A percentile compares a stretch with the other conserved stretches of the same genome.
Evolutionary conservation across 2,329 filamentous ascomycete species (phyloP).

Genomic region (Sphaerulina vaccinii): DNA sequence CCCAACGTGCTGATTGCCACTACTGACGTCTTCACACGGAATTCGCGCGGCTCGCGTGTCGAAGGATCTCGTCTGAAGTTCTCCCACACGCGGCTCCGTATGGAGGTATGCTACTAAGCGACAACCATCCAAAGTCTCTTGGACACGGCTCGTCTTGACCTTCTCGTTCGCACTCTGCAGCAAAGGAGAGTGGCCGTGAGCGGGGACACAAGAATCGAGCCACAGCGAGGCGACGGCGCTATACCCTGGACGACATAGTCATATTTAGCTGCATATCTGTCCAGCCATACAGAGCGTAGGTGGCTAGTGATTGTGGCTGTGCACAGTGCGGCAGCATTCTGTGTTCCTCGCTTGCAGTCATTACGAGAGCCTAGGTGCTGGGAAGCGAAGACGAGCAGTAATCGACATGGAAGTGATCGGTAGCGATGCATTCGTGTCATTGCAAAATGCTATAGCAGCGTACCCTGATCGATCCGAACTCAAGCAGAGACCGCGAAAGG

Average conservation of each 20-base stretch:
- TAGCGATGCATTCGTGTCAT: conserved; percentile 7
- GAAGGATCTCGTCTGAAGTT: conserved; percentile 6
- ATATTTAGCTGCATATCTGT: conserved; percentile 10
- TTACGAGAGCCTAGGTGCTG: no score
- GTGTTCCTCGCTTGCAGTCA: no score
- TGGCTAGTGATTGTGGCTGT: no score
- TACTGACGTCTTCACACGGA: neutral
- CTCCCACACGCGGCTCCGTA: neutral
- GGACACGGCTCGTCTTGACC: neutral
- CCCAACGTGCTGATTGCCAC: neutral
- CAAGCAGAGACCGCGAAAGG: conserved; percentile 9
- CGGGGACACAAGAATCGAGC: conserved; percentile 24
- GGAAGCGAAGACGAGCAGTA: neutral
- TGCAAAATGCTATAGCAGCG: conserved; percentile 12
- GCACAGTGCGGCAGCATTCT: no score
- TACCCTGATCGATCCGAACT: conserved; percentile 17
- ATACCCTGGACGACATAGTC: no score
- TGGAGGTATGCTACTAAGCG: neutral
- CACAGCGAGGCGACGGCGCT: conserved; percentile 15
- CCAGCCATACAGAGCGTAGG: no score
- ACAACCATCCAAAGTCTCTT: neutral
- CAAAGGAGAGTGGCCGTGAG: conserved; percentile 2
- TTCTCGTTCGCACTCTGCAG: no score
- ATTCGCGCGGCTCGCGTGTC: neutral
- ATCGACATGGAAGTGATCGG: conserved; percentile 6